Conservation (phyloP, 1,284 basidiomycete genomes). For the Tilletia horrida region DNA sequence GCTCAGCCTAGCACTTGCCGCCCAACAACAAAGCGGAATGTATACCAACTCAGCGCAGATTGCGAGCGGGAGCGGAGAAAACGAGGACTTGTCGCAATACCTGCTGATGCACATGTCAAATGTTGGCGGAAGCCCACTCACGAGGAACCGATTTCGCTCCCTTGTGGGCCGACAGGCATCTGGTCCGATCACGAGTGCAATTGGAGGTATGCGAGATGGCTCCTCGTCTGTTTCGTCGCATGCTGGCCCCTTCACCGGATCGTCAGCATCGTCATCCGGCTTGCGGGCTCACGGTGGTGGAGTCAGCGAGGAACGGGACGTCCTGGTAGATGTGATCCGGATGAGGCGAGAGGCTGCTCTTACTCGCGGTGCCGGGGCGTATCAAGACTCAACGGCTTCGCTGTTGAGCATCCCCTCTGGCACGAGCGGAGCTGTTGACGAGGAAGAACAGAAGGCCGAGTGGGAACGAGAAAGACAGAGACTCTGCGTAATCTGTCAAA, state of each 20-base stretch:
- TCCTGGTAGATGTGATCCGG: slow-evolving; percentile 22
- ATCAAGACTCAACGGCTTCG: background rate
- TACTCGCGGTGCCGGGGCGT: background rate
- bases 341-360: slow-evolving; percentile 23
- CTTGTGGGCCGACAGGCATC: background rate
- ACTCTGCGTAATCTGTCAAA: slow-evolving; percentile 35
- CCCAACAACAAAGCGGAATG: background rate
- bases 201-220: background rate
- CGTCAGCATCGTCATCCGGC: background rate
- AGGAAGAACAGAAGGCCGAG: background rate
- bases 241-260: too few species aligned
- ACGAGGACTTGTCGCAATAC: slow-evolving; percentile 5
- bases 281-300: background rate
- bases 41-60: background rate
- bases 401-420: too few species aligned
- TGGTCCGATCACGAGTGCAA: too few species aligned
- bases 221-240: background rate
- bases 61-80: background rate
- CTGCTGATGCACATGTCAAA: slow-evolving; percentile 8
- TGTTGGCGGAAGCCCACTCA: background rate
- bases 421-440: background rate
- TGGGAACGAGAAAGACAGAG: slow-evolving; percentile 27
- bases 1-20: background rate
- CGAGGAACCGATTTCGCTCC: background rate
- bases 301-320: background rate